Conservation (phyloP, 768 basidiomycete genomes). For the Pluteus cervinus region DNA sequence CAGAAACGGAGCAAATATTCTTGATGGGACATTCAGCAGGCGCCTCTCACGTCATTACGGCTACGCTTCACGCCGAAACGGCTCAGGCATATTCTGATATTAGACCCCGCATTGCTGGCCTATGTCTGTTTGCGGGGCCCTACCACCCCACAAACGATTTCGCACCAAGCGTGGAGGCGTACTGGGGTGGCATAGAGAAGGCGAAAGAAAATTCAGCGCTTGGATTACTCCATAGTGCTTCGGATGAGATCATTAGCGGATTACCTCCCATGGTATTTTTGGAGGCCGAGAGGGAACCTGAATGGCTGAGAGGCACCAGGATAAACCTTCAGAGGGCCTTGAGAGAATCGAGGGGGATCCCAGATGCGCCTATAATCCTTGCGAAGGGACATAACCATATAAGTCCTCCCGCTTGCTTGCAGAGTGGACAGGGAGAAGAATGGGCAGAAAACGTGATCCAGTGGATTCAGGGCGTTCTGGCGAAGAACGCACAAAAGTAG, state of each 20-base stretch:
- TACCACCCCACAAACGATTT: conserved; percentile 25
- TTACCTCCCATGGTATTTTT: conserved; percentile 45
- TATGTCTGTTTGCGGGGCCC: conserved; percentile 40
- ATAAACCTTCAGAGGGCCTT: conserved; percentile 34
- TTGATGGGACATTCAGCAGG: conserved; percentile 63
- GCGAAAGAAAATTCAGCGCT: conserved; percentile 32
- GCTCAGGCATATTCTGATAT: no score
- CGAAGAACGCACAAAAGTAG: no score
- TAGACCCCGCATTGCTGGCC: conserved; percentile 33
- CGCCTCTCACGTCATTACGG: conserved; percentile 39
- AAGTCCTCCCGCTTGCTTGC: conserved; percentile 43
- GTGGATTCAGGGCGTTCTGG: conserved; percentile 23
- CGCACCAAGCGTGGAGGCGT: conserved; percentile 23
- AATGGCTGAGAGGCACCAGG: conserved; percentile 29
- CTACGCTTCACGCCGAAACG: conserved; percentile 26
- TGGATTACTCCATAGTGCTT: conserved; percentile 31
- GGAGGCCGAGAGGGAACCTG: conserved; percentile 49
- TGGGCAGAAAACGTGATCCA: conserved; percentile 48
- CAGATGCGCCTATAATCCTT: conserved; percentile 18
- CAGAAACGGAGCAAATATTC: conserved; percentile 24
- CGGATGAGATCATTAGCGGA: conserved; percentile 23
- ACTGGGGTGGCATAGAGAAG: conserved; percentile 33
- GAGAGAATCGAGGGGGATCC: conserved; percentile 19
- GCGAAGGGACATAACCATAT: conserved; percentile 58
- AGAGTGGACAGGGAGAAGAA: conserved; percentile 52